A percentile compares a stretch with the other conserved stretches of the same genome.
These are phyloP conservation scores for Aegilops sharonensis DNA, from an alignment of 176 grass and related monocot genomes.

Conservation along the genomic window DNA sequence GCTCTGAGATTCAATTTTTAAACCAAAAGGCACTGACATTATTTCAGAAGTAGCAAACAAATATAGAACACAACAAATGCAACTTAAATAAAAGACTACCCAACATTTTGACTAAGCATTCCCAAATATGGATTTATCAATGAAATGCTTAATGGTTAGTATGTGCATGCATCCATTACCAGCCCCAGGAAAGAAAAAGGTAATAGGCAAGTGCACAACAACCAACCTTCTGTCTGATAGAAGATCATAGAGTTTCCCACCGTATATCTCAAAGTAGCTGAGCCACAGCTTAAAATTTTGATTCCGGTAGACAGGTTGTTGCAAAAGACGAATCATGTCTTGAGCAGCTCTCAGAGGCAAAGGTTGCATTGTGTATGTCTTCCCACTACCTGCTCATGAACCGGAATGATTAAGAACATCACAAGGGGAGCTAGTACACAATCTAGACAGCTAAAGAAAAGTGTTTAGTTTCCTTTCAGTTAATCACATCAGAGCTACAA, in stretches of 20 bases:
- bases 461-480: neutral
- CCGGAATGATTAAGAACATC: conserved; percentile 15
- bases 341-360: conserved; percentile 86
- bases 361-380: conserved; percentile 99
- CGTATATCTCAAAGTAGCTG: conserved; percentile 99
- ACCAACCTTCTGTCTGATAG: conserved; percentile 90
- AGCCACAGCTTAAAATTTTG: conserved; percentile 99
- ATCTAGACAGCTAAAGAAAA: neutral
- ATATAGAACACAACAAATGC: neutral
- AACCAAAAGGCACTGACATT: neutral
- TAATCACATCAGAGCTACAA: conserved; percentile 8
- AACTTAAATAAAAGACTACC: conserved; percentile 10
- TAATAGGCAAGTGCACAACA: neutral
- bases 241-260: conserved; percentile 98
- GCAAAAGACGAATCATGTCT: conserved; percentile 79
- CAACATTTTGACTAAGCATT: conserved; percentile 8
- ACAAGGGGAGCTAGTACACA: neutral
- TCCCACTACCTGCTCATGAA: conserved; percentile 83
- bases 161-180: neutral
- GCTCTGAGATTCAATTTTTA: neutral
- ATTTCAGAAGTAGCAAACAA: conserved; percentile 4
- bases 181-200: neutral
- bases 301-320: conserved; percentile 73
- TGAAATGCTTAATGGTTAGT: neutral
- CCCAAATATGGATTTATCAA: neutral